phyloP scores from a whole-genome alignment of 176 grass and related monocot species.

The Rhipidocladum racemiflorum region DNA sequence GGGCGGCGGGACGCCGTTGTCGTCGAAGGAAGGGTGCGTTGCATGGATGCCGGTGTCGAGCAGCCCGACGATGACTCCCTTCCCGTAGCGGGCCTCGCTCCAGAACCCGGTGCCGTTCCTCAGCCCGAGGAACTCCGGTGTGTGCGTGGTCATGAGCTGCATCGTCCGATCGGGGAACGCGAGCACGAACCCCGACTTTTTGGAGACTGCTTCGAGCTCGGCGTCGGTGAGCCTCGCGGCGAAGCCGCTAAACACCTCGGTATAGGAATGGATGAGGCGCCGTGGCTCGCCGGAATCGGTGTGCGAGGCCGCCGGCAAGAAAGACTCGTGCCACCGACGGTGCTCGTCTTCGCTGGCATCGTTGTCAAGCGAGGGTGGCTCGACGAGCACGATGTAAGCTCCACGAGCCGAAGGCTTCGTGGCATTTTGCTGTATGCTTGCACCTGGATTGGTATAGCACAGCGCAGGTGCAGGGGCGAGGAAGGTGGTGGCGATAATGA shows the following conservation, averaged over 20 bases:
- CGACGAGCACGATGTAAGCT: conserved; percentile 25
- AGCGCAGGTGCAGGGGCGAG: neutral
- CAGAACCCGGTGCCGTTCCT: conserved; percentile 4
- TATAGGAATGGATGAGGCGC: conserved; percentile 45
- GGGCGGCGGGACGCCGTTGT: conserved; percentile 1
- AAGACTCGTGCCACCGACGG: conserved; percentile 38
- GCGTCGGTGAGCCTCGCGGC: conserved; percentile 26
- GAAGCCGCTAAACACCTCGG: conserved; percentile 39
- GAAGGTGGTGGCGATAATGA: neutral
- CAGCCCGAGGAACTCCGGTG: conserved; percentile 33
- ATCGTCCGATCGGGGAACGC: conserved; percentile 18
- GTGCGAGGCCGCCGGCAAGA: neutral
- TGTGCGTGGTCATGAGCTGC: conserved; percentile 45
- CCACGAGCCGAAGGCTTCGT: neutral
- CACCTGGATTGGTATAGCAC: neutral
- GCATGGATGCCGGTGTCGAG: conserved; percentile 48
- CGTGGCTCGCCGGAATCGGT: conserved; percentile 6
- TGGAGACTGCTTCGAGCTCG: conserved; percentile 25
- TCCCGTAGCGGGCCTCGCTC: conserved; percentile 24
- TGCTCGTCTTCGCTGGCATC: neutral
- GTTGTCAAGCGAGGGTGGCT: neutral
- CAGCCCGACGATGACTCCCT: conserved; percentile 47
- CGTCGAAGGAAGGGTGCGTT: conserved; percentile 19
- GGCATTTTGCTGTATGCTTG: neutral
- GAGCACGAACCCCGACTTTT: conserved; percentile 23